These are phyloP conservation scores for Rhizopogon vinicolor DNA, from an alignment of 768 basidiomycete species.

Conservation along the genomic window DNA sequence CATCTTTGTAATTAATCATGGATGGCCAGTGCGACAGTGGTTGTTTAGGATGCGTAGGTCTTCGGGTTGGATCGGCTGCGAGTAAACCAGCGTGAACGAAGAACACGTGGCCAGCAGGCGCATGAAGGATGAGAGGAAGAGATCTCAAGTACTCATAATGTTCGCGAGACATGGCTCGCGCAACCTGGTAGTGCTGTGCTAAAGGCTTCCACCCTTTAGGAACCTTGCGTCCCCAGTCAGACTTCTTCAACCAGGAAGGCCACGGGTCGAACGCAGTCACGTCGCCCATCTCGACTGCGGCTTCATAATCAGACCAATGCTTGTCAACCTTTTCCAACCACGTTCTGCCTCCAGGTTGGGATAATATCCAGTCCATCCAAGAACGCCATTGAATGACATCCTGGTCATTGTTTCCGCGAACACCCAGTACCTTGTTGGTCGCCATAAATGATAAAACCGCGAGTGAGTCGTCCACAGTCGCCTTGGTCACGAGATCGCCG, in stretches of 20 bases:
- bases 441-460: slow-evolving; percentile 64
- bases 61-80: slow-evolving; percentile 58
- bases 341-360: slow-evolving; percentile 32
- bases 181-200: slow-evolving; percentile 73
- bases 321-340: slow-evolving; percentile 56
- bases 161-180: slow-evolving; percentile 53
- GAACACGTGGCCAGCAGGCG: slow-evolving; percentile 70
- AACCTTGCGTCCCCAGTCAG: slow-evolving; percentile 45
- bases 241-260: slow-evolving; percentile 31
- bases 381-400: slow-evolving; percentile 82
- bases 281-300: slow-evolving; percentile 20
- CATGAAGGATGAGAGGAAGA: slow-evolving; percentile 71
- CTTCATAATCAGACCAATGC: slow-evolving; percentile 30
- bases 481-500: slow-evolving; percentile 81
- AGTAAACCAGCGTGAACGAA: slow-evolving; percentile 85
- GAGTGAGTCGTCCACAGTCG: slow-evolving; percentile 52
- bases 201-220: slow-evolving; percentile 74
- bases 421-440: slow-evolving; percentile 61
- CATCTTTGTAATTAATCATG: slow-evolving; percentile 20
- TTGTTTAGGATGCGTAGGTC: slow-evolving; percentile 49
- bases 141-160: slow-evolving; percentile 71
- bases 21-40: slow-evolving; percentile 66
- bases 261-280: slow-evolving; percentile 22
- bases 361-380: slow-evolving; percentile 79
- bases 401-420: slow-evolving; percentile 95